Percentiles rank a stretch among this genome's conserved stretches.
These are phyloP conservation scores for Synchytrium microbalum DNA, from an alignment of 371 early-diverging fungal genomes.

Conservation along the genomic window DNA sequence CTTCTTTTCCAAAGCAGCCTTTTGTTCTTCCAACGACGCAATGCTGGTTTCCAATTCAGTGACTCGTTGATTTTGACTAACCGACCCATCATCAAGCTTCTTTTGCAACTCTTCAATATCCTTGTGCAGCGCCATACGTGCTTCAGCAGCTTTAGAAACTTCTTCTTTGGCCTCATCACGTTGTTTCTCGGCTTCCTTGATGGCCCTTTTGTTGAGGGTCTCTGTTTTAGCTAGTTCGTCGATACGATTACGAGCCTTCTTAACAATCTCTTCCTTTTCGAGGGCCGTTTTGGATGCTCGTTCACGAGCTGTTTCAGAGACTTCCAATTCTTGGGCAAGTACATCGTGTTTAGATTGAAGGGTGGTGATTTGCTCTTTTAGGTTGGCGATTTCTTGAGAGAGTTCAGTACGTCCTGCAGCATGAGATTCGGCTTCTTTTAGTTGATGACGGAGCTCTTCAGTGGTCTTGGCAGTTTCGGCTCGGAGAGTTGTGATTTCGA, in stretches of 20 bases:
- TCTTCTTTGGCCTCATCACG: slow-evolving; percentile 7
- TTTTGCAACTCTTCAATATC: neutral
- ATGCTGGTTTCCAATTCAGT: neutral
- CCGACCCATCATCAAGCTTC: neutral
- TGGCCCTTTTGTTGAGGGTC: slow-evolving; percentile 13
- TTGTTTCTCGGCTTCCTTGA: slow-evolving; percentile 29
- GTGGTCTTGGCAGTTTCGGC: slow-evolving; percentile 16
- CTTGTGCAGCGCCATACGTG: neutral
- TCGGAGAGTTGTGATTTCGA: slow-evolving; percentile 13
- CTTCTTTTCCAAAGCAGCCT: slow-evolving; percentile 13
- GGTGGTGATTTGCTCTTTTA: slow-evolving; percentile 21
- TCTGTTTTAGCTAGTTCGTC: slow-evolving; percentile 30
- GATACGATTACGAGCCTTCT: slow-evolving; percentile 26
- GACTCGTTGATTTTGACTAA: neutral
- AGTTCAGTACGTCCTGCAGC: slow-evolving; percentile 3
- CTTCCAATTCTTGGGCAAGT: slow-evolving; percentile 30
- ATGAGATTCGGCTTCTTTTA: slow-evolving; percentile 7
- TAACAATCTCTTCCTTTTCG: slow-evolving; percentile 35
- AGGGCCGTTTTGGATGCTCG: slow-evolving; percentile 22
- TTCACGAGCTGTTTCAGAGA: slow-evolving; percentile 24
- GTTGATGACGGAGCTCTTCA: slow-evolving; percentile 8
- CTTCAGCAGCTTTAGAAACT: neutral
- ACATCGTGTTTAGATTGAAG: slow-evolving; percentile 27
- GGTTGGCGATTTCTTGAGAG: slow-evolving; percentile 11
- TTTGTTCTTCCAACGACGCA: neutral